A percentile compares a stretch with the other conserved stretches of the same genome.
Conservation (phyloP, 1,139 yeast species). For the Hanseniaspora uvarum region DNA sequence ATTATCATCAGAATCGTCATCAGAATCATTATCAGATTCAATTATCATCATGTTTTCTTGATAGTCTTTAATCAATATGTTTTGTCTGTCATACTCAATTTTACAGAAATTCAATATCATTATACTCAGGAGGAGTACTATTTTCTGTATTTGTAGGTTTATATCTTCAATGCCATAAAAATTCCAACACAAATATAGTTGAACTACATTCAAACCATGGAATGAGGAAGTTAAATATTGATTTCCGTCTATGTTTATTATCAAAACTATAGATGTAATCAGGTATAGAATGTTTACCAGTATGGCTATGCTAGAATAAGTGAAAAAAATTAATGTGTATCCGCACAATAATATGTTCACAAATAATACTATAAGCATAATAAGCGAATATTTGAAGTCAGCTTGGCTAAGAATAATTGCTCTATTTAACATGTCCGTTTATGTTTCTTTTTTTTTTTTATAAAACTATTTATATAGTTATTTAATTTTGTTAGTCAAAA, state of each 20-base stretch:
- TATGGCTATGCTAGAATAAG: not conserved
- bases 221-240: not conserved
- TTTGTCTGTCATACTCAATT: not conserved
- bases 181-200: not conserved
- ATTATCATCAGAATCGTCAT: too few relatives aligned
- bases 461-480: too few relatives aligned
- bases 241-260: not conserved
- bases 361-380: not conserved
- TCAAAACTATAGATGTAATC: not conserved
- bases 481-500: too few relatives aligned
- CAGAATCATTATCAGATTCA: not conserved
- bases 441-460: too few relatives aligned
- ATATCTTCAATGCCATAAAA: not conserved
- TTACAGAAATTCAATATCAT: not conserved
- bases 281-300: slow-evolving; percentile 2
- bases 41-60: not conserved
- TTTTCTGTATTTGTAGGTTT: not conserved
- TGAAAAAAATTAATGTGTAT: not conserved
- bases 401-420: not conserved
- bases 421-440: too few relatives aligned
- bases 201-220: not conserved
- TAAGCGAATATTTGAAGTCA: not conserved
- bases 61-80: not conserved
- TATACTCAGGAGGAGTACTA: not conserved
- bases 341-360: not conserved